Conservation (phyloP, 116 monocot species). For the Zostera marina region DNA sequence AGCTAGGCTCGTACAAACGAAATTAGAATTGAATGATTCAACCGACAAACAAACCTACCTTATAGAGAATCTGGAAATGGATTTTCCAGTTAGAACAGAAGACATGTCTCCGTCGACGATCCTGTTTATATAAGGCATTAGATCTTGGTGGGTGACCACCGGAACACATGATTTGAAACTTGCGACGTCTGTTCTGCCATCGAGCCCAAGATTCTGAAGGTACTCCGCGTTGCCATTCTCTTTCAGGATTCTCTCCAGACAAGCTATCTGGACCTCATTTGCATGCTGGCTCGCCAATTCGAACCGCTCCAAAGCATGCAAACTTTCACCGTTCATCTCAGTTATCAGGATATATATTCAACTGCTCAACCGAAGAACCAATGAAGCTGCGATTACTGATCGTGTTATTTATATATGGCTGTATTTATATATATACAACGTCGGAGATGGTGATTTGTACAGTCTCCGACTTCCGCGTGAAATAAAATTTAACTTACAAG, state of each 20-base stretch:
- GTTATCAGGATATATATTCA: too few relatives aligned
- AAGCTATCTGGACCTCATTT: conserved; percentile 26
- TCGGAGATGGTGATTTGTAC: too few relatives aligned
- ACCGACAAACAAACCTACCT: too few relatives aligned
- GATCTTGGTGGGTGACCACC: conserved; percentile 23
- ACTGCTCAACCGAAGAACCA: too few relatives aligned
- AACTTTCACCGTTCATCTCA: conserved; percentile 3
- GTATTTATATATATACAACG: too few relatives aligned
- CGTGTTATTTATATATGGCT: too few relatives aligned
- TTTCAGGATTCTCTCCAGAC: conserved; percentile 30
- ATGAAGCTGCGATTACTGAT: too few relatives aligned
- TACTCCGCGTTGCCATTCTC: conserved; percentile 34
- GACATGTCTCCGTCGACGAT: conserved; percentile 32
- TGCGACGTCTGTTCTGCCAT: conserved; percentile 26
- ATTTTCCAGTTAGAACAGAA: conserved; percentile 30
- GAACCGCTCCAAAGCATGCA: conserved; percentile 41
- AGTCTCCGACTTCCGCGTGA: too few relatives aligned
- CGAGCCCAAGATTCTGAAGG: conserved; percentile 21
- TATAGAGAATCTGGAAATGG: conserved; percentile 24
- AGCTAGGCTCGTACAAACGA: too few relatives aligned
- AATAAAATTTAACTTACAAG: too few relatives aligned
- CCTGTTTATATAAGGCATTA: conserved; percentile 32
- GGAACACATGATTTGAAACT: conserved; percentile 33
- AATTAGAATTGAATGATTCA: too few relatives aligned
- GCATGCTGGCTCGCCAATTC: conserved; percentile 31